Base-by-base conservation (phyloP, 139 green algal species). In the Raphidocelis subcapitata region DNA sequence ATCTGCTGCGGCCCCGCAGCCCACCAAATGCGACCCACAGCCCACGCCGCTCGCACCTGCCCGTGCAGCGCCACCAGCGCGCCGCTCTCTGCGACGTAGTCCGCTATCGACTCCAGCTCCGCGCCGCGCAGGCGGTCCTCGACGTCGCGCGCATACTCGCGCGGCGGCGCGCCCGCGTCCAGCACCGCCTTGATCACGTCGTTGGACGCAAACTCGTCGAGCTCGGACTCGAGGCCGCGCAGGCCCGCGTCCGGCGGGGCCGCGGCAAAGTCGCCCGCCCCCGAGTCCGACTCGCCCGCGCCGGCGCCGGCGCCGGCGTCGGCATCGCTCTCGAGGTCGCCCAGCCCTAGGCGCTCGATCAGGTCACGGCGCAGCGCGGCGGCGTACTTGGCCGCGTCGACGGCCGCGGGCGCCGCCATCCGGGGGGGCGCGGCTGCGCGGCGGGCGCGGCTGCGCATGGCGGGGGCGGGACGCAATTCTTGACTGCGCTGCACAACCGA, bases 1-100 rank as follows among this genome's bases (percentile, higher is more conserved):
- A 49, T 49, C 8, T 49, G 41, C 12, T 20, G 12, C 41, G 41
- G 8, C 41, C 8, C 8, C 41, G 8, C 8, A 8, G 12, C 41
- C 8, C 41, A 49, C 8, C 41, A 8, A 20, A 20, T 49, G 41
- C 41, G 12, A 49, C 41, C 12, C 8, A 8, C 12, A 20, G 41
- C 41, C 41, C 41, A 20, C 41, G 8, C 41, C 41, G 10, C 46
- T 21, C 61, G 0, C 57, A 93, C 90, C 87, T 98, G 90, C 16
- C 87, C 74, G 59, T 98, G 92, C 62, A 98, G 82, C 8, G 72
- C 83, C 3, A 95, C 80, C 57, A 98, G 87, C 76, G 94, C 97
- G 79, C 95, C 94, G 52, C 77, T 92, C 79, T 98, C 94, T 3
- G 74, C 69, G 20, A 98, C 93, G 79, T 98, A 98, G 71, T 98